Base-by-base conservation (phyloP, 192 early-diverging fungal species). In the Coemansia sp. region DNA sequence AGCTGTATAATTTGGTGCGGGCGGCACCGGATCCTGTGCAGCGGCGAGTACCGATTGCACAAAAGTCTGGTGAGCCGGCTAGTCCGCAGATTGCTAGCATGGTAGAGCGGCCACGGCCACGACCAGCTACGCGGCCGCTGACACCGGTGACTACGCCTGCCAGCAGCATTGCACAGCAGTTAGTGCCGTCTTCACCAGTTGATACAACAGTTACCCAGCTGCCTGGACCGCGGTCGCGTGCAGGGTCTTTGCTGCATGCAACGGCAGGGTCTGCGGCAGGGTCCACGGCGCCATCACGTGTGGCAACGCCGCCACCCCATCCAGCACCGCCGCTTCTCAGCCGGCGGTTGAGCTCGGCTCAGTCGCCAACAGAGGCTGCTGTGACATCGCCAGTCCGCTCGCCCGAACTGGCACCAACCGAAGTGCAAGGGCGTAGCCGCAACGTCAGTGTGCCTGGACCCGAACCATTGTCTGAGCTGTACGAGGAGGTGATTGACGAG, bases 1-100 rank as follows among this genome's bases (percentile, higher is more conserved):
- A 79, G 39, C 82, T 99, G 16, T 92, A 88, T 61, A 84, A 84
- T 18, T 79, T 96, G 2, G 89, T 99, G 9, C 62, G 81, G 18
- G 90, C 92, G 47, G 83, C 83, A 1, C 78, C 63, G 3, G 73
- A 68, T 20, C 73, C 73, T 5, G 57, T 59, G 58, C 64, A 41
- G 27, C 35, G 18, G 18, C 43, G 41, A 29, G 35, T n/a, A 14
- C 26, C 38, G 3, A 19, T 22, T 37, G 13, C 22, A 41, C 39
- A 39, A 8, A 13, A 45, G 0, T 27, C 6, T 4, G 59, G 6
- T 1, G 51, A 58, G 52, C 43, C 51, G 0, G 20, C 10, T 2
- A 24, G 29, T 16, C 26, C 53, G 3, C n/a, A 27, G 27, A 26
- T 16, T 3, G 20, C 24, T 10, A 19, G 55, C 35, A 35, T 1